phyloP scores from a whole-genome alignment of 2,329 filamentous ascomycete species.

The Blastomyces parvus region DNA sequence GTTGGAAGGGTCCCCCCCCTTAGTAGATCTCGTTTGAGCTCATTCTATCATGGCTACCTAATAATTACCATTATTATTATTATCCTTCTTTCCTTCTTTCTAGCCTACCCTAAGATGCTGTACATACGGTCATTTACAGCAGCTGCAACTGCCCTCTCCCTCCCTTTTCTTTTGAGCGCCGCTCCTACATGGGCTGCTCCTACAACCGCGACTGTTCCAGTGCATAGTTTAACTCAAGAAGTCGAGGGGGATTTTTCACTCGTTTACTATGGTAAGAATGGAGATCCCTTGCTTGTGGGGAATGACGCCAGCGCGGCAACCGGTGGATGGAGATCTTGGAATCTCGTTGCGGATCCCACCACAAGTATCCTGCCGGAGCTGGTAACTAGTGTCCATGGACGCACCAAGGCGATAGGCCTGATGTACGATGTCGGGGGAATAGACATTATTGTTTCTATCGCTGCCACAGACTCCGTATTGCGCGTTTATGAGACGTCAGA shows the following conservation, averaged over 20 bases:
- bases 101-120: neutral
- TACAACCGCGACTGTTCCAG: conserved; percentile 17
- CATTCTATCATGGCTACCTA: neutral
- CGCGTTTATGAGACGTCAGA: conserved; percentile 32
- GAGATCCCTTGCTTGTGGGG: conserved; percentile 34
- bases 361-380: conserved; percentile 26
- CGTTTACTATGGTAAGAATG: conserved; percentile 28
- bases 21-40: neutral
- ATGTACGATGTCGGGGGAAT: conserved; percentile 31
- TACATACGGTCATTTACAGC: neutral
- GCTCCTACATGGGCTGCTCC: neutral
- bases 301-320: conserved; percentile 39
- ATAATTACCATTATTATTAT: neutral
- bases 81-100: neutral
- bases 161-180: neutral
- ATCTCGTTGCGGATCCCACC: conserved; percentile 19
- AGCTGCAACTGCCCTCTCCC: neutral
- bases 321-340: conserved; percentile 37
- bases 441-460: conserved; percentile 36
- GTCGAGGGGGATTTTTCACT: conserved; percentile 38
- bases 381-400: conserved; percentile 29
- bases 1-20: neutral
- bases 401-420: conserved; percentile 39
- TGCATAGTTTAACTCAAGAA: conserved; percentile 28
- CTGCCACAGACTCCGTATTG: conserved; percentile 37